Evolutionary conservation across 805 yeast genomes (phyloP), one percentile per base, ranked within the genome.

Genomic region (Candida stauntonica): DNA sequence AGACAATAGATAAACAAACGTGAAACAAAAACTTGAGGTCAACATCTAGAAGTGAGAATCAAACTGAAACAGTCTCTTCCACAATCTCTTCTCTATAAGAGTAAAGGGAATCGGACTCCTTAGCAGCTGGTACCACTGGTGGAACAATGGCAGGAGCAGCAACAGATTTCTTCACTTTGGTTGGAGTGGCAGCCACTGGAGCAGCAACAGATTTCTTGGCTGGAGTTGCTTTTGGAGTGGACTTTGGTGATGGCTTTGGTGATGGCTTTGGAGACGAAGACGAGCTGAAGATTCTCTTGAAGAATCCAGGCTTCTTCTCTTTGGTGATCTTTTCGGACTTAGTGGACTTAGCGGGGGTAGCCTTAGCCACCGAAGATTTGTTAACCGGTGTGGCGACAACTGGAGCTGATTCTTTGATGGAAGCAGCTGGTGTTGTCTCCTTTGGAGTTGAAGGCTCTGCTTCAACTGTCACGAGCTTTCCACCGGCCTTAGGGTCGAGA

Each of bases 231-330:
- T 37, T 27, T 35, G 45, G 44, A 3, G 45, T 38, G 17, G 33
- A 35, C 9, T 15, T 29, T 24, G 39, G 17, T 13, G 41, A 21
- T 20, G 48, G 20, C 18, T 23, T 33, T 15, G 41, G 20, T 7
- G 44, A 27, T 8, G 32, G 28, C 20, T 19, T 26, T 37, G 40
- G 28, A 26, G 40, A 32, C 5, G 24, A 21, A 11, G 9, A 8
- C 11, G 36, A 24, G 19, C 37, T 39, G 19, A 41, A 38, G 13
- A 41, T 11, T 24, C 36, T 42, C 29, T 40, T 40, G 31, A 43
- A 44, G 37, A 41, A 41, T 11, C 41, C 36, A 14, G 11, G 33
- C 36, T 38, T 42, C 35, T 42, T 40, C 32, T 34, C 24, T 11
- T 21, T 21, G 24, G 24, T 7, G n/a, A n/a, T n/a, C n/a, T n/a